Evolutionary conservation across 2,329 filamentous ascomycete species (phyloP).

Genomic region (Verticillium isaacii): DNA sequence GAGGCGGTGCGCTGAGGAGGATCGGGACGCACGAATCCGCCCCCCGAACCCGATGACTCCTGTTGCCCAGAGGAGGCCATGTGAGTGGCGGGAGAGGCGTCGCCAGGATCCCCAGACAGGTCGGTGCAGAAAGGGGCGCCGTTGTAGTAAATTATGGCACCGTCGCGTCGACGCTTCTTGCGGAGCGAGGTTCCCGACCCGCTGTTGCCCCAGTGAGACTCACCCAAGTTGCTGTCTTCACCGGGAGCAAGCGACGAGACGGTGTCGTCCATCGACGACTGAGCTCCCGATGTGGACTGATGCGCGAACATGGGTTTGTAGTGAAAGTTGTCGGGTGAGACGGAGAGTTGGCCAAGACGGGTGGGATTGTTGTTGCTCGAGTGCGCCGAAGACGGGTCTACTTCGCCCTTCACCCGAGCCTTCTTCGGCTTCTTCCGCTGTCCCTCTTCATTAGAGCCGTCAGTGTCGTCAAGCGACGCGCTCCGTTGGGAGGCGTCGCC

Average conservation of each 20-base stretch:
- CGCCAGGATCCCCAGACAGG: slow-evolving; percentile 61
- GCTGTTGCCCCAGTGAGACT: slow-evolving; percentile 41
- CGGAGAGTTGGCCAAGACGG: slow-evolving; percentile 29
- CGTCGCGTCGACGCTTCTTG: slow-evolving; percentile 56
- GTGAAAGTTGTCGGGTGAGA: slow-evolving; percentile 47
- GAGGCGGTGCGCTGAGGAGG: slow-evolving; percentile 38
- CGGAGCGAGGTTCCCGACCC: slow-evolving; percentile 43
- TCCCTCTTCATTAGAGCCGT: slow-evolving; percentile 34
- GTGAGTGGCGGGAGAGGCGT: slow-evolving; percentile 41
- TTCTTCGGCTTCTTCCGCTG: slow-evolving; percentile 43
- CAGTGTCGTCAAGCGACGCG: slow-evolving; percentile 45
- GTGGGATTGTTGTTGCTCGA: slow-evolving; percentile 33
- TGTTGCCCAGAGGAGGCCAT: slow-evolving; percentile 40
- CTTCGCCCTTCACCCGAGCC: slow-evolving; percentile 20
- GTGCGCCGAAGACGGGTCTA: slow-evolving; percentile 24
- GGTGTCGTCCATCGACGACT: slow-evolving; percentile 43
- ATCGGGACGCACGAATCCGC: slow-evolving; percentile 2
- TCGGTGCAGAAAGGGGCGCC: slow-evolving; percentile 79
- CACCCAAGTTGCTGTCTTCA: slow-evolving; percentile 44
- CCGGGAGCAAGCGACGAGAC: slow-evolving; percentile 40
- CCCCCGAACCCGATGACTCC: slow-evolving; percentile 15
- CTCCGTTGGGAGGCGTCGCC: slow-evolving; percentile 42
- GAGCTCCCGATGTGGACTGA: slow-evolving; percentile 39
- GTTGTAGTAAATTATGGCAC: slow-evolving; percentile 79
- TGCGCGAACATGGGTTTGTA: slow-evolving; percentile 61